A percentile compares a stretch with the other conserved stretches of the same genome.
These are phyloP conservation scores for Chrysoporthe deuterocubensis DNA, from an alignment of 2,329 filamentous ascomycete genomes.

Conservation along the genomic window DNA sequence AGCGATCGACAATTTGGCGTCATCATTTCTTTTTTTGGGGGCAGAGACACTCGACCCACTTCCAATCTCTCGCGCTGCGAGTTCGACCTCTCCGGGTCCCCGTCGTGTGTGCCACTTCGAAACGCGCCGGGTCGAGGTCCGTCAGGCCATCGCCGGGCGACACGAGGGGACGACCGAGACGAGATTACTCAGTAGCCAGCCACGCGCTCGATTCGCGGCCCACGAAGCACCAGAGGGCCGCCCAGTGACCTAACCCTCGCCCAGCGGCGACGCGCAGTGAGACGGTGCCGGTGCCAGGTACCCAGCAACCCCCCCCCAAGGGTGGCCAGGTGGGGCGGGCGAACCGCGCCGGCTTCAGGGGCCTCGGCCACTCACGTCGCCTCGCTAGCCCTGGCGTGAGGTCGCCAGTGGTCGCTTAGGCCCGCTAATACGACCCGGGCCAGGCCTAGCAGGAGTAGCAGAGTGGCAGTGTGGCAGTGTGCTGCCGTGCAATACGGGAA, in stretches of 20 bases:
- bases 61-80: constrained; percentile 1
- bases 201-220: too few species aligned
- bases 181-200: too few species aligned
- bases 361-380: neutral
- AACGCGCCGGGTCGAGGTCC: neutral
- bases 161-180: too few species aligned
- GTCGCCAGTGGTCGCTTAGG: neutral
- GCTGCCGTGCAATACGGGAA: neutral
- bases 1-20: constrained; percentile 3
- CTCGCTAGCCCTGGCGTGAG: neutral
- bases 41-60: neutral
- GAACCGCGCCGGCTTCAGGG: neutral
- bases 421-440: neutral
- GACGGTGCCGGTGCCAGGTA: too few species aligned
- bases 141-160: neutral
- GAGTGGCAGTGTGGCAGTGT: neutral
- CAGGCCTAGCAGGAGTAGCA: constrained; percentile 3
- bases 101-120: neutral
- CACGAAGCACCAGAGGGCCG: too few species aligned
- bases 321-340: neutral
- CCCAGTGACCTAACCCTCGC: too few species aligned
- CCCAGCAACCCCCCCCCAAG: neutral
- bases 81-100: neutral
- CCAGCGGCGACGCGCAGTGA: too few species aligned
- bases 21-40: neutral